These are phyloP conservation scores for Pelargonium exstipulatum DNA, from an alignment of 441 rosid species.

Conservation along the genomic window DNA sequence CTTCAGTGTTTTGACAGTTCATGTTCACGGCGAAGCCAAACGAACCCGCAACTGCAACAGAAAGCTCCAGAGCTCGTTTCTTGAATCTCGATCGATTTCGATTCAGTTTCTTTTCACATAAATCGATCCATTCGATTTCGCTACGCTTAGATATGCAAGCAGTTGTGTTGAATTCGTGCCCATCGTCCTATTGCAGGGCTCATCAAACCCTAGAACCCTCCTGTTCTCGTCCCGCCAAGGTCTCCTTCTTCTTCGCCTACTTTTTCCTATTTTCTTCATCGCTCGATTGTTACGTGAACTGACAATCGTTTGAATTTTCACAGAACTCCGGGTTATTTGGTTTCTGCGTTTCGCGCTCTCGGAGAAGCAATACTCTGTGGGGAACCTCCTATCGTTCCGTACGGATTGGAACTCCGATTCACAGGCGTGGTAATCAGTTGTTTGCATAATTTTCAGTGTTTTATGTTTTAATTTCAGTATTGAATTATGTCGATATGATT, in stretches of 20 bases:
- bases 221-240: not conserved
- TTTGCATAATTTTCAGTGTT: not conserved
- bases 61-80: too few relatives aligned
- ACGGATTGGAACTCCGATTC: not conserved
- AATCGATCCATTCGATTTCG: not conserved
- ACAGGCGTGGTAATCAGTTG: not conserved
- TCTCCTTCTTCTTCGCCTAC: not conserved
- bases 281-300: not conserved
- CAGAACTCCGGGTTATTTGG: not conserved
- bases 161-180: not conserved
- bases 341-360: not conserved
- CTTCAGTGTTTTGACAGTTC: slow-evolving; percentile 7
- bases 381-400: not conserved
- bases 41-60: too few relatives aligned
- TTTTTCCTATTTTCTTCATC: not conserved
- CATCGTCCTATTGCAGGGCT: not conserved
- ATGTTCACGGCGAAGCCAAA: slow-evolving; percentile 14
- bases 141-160: not conserved
- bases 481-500: too few relatives aligned
- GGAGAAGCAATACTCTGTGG: not conserved
- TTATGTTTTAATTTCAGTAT: too few relatives aligned
- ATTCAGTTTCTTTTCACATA: too few relatives aligned
- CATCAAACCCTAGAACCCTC: slow-evolving; percentile 2
- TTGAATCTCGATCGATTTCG: too few relatives aligned
- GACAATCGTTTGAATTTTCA: not conserved